Evolutionary conservation across 768 basidiomycete species (phyloP).

Genomic region (Boletus coccyginus): DNA sequence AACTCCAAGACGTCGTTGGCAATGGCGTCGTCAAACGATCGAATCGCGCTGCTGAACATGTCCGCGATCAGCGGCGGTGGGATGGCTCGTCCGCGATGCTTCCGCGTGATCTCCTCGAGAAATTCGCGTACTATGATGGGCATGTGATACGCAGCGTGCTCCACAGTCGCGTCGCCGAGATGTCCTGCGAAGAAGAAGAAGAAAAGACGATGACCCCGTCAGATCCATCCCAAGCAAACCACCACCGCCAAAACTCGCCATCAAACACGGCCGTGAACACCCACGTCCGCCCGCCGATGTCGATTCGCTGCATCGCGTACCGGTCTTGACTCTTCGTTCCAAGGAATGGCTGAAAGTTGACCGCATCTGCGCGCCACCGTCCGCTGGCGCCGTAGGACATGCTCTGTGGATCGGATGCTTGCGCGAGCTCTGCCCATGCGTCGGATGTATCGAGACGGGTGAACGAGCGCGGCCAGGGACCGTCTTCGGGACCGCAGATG

Average conservation of each 20-base stretch:
- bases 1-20: slow-evolving; percentile 62
- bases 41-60: slow-evolving; percentile 55
- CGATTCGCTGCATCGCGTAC: slow-evolving; percentile 55
- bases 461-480: slow-evolving; percentile 62
- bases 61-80: slow-evolving; percentile 52
- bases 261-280: slow-evolving; percentile 70
- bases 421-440: slow-evolving; percentile 50
- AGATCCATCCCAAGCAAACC: not conserved
- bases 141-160: slow-evolving; percentile 64
- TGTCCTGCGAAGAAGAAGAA: slow-evolving; percentile 44
- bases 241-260: slow-evolving; percentile 39
- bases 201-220: not conserved
- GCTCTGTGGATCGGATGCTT: slow-evolving; percentile 51
- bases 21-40: slow-evolving; percentile 64
- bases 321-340: slow-evolving; percentile 59
- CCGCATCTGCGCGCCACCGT: slow-evolving; percentile 49
- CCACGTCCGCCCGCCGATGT: slow-evolving; percentile 57
- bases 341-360: slow-evolving; percentile 67
- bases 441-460: slow-evolving; percentile 48
- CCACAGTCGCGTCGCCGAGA: slow-evolving; percentile 66
- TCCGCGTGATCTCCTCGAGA: slow-evolving; percentile 40
- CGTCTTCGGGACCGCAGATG: slow-evolving; percentile 61
- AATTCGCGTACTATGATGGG: slow-evolving; percentile 66
- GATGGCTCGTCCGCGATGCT: slow-evolving; percentile 37
- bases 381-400: slow-evolving; percentile 35